Conservation (phyloP, 148 eudicot species). For the Silene latifolia region DNA sequence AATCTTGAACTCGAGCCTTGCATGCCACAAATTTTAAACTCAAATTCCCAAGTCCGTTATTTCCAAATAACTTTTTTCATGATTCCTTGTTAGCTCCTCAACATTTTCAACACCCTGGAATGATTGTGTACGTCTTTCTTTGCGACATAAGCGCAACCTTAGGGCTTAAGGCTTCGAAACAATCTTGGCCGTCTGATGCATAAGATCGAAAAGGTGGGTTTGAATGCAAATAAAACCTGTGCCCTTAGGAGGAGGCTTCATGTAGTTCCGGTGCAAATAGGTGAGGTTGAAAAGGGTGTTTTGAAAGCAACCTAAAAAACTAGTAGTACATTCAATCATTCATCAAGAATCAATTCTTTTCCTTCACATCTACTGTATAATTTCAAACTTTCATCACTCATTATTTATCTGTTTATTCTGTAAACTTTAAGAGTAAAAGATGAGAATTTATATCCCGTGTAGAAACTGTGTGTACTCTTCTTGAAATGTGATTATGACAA, state of each 20-base stretch:
- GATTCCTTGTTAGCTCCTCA: not conserved
- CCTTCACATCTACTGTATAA: not conserved
- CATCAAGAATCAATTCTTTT: slow-evolving; percentile 1
- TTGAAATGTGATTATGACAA: slow-evolving; percentile 21
- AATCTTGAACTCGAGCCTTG: no score
- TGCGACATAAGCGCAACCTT: not conserved
- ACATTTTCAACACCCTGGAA: no score
- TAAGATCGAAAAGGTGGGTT: not conserved
- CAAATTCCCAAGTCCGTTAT: no score
- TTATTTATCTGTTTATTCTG: not conserved
- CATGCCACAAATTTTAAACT: no score
- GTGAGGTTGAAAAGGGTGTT: slow-evolving; percentile 19
- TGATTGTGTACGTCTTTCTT: no score
- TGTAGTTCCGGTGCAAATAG: slow-evolving; percentile 27
- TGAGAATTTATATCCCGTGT: slow-evolving; percentile 29
- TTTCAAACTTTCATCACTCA: not conserved
- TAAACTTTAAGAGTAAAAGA: slow-evolving; percentile 28
- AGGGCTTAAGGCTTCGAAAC: slow-evolving; percentile 17
- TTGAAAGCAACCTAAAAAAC: not conserved
- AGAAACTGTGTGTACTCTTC: slow-evolving; percentile 16
- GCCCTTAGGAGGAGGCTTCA: slow-evolving; percentile 22
- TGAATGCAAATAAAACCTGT: slow-evolving; percentile 13
- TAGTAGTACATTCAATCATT: not conserved
- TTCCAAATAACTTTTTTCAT: no score
- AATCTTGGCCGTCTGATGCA: slow-evolving; percentile 25